Conservation (phyloP, 2,329 filamentous ascomycete species). For the Arachnomyces sp. region DNA sequence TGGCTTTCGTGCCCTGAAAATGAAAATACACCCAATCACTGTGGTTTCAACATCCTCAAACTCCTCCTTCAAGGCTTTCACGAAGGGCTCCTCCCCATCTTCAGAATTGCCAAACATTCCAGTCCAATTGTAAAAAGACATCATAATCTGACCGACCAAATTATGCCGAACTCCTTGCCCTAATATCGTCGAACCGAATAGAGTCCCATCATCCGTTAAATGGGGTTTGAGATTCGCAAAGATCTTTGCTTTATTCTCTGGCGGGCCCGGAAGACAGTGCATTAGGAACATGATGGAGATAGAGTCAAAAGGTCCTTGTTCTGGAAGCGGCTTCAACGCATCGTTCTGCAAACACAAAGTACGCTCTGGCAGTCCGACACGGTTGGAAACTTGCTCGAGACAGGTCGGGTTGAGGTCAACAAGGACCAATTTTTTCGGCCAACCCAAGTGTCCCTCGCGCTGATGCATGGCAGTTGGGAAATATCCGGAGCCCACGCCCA, state of each 20-base stretch:
- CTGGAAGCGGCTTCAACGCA: slow-evolving; percentile 26
- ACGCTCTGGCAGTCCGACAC: not conserved
- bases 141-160: slow-evolving; percentile 13
- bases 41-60: slow-evolving; percentile 10
- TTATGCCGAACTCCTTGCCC: slow-evolving; percentile 21
- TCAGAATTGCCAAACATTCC: slow-evolving; percentile 1
- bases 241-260: slow-evolving; percentile 21
- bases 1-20: not conserved
- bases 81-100: slow-evolving; percentile 1
- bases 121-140: not conserved
- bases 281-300: slow-evolving; percentile 40
- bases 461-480: slow-evolving; percentile 10
- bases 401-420: slow-evolving; percentile 18
- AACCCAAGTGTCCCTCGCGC: slow-evolving; percentile 7
- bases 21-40: slow-evolving; percentile 1
- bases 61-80: slow-evolving; percentile 5
- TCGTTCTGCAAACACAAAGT: slow-evolving; percentile 25
- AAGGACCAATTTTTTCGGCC: slow-evolving; percentile 13
- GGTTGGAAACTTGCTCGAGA: too few relatives aligned
- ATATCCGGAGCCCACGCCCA: slow-evolving; percentile 25
- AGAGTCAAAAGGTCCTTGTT: slow-evolving; percentile 30
- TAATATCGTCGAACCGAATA: slow-evolving; percentile 34
- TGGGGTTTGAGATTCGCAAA: slow-evolving; percentile 26
- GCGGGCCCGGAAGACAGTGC: slow-evolving; percentile 34
- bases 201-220: slow-evolving; percentile 28